Evolutionary conservation across 2,329 filamentous ascomycete species (phyloP), one percentile per base, ranked within the genome.

Genomic region (Acephala macrosclerotiorum): DNA sequence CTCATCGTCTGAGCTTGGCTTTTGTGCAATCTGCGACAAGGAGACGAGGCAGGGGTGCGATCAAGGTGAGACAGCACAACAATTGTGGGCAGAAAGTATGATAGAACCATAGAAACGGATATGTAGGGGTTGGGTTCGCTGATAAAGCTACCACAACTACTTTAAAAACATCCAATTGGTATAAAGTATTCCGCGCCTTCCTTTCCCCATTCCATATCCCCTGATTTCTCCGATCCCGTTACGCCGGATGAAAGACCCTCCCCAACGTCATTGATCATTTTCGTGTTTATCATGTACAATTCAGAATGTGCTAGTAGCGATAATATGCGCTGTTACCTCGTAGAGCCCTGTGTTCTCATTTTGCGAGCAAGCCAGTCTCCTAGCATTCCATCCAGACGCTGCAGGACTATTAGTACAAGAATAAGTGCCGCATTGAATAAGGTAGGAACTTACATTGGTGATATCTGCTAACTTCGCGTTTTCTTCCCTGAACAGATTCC

Each of bases 391-490:
- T 99, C 95, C 71, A 98, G 85, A 84, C 95, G 91, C 80, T 90
- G 70, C 40, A 65, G 40, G n/a, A 22, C 61, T 26, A 59, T 68
- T 55, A 66, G 73, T 51, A 25, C 29, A 33, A 33, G 9, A 5
- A 65, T 22, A 55, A 66, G 59, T 57, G 26, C n/a, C 20, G 20
- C 5, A 60, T 55, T 26, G 42, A 59, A 53, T 8, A 59, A 26
- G 12, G 8, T 26, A 29, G 26, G 62, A 57, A 81, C 87, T 82
- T 78, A 90, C 88, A 65, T 85, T 91, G 66, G 93, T 95, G 79
- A 99, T 94, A 76, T 96, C 93, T 60, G 91, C 90, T 75, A 98
- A 80, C 75, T 91, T 91, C 71, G 91, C 92, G 75, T 93, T 94
- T 79, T 97, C 93, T 75, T 97, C 92, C 58, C 89, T 89, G 81